Evolutionary conservation across 305 asterid species (phyloP).

Genomic region (Rubia peregrina): DNA sequence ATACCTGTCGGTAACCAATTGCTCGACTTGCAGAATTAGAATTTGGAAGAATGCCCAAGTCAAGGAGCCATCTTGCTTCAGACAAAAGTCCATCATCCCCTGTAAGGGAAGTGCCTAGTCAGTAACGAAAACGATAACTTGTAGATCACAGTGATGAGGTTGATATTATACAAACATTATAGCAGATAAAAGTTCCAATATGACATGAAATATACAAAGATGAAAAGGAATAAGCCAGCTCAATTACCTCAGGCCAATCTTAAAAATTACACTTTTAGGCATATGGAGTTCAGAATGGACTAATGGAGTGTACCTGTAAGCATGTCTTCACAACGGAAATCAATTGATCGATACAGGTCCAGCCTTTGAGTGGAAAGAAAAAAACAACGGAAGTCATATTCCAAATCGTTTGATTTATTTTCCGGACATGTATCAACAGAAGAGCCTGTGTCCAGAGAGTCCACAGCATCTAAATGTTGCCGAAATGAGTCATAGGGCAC

Average conservation of each 20-base stretch:
- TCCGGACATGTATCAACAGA: slow-evolving; percentile 35
- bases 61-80: slow-evolving; percentile 91
- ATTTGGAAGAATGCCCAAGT: slow-evolving; percentile 83
- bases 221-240: not conserved
- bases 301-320: slow-evolving; percentile 49
- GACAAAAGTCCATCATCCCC: slow-evolving; percentile 67
- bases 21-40: slow-evolving; percentile 93
- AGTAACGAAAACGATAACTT: not conserved
- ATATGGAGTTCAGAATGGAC: slow-evolving; percentile 1
- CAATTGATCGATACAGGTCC: slow-evolving; percentile 85
- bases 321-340: slow-evolving; percentile 94
- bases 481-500: slow-evolving; percentile 77
- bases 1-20: slow-evolving; percentile 96
- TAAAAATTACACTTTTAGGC: not conserved
- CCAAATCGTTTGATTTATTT: slow-evolving; percentile 46
- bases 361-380: slow-evolving; percentile 77
- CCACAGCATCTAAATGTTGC: slow-evolving; percentile 37
- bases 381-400: slow-evolving; percentile 78
- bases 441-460: slow-evolving; percentile 25
- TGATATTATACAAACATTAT: not conserved
- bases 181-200: not conserved
- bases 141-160: not conserved
- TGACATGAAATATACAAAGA: not conserved
- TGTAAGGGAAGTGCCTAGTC: slow-evolving; percentile 18
- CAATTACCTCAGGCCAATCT: not conserved